These are phyloP conservation scores for Trypanosoma mega DNA, from an alignment of 208 protist species.

Conservation along the genomic window DNA sequence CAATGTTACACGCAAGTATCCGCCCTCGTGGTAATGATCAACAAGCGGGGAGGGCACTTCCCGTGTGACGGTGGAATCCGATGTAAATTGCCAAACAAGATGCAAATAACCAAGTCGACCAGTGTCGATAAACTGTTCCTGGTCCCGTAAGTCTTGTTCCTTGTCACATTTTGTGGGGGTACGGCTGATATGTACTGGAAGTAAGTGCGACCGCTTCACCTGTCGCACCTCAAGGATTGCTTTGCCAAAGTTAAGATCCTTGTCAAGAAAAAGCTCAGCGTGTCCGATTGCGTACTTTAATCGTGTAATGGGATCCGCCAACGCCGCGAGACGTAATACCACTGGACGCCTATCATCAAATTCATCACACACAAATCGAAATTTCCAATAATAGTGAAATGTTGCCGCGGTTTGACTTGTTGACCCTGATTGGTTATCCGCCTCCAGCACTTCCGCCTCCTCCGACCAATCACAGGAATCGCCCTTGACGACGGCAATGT, in stretches of 20 bases:
- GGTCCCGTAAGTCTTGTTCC: no score
- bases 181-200: no score
- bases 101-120: no score
- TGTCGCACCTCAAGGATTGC: slow-evolving; percentile 1
- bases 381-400: not conserved
- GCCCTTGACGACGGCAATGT: not conserved
- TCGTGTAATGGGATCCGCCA: not conserved
- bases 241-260: not conserved
- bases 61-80: no score
- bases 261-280: not conserved
- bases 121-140: no score
- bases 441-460: not conserved
- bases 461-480: no score
- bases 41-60: no score
- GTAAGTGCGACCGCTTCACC: not conserved
- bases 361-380: not conserved
- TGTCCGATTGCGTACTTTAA: not conserved
- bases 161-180: no score
- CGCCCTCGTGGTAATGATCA: no score
- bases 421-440: no score
- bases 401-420: not conserved
- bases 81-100: no score
- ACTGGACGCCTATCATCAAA: not conserved
- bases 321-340: not conserved
- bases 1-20: no score